Conservation (phyloP, 2,329 filamentous ascomycete genomes). For the Venturia carpophila region DNA sequence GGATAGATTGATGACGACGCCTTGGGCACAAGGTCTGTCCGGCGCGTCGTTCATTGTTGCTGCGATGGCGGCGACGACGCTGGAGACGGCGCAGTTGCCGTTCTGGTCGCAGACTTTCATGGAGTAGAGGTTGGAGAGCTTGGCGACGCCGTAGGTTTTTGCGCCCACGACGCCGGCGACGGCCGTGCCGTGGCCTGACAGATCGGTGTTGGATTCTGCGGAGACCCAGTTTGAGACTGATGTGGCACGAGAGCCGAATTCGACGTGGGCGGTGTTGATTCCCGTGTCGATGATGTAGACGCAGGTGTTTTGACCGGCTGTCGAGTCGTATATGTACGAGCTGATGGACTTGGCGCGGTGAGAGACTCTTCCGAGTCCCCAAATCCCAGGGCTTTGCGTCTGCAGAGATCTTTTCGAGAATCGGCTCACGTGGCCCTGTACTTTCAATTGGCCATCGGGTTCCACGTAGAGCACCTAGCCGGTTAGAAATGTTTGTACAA, state of each 20-base stretch:
- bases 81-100: slow-evolving; percentile 34
- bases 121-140: slow-evolving; percentile 26
- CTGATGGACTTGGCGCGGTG: slow-evolving; percentile 27
- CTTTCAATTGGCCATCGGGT: slow-evolving; percentile 10
- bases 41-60: slow-evolving; percentile 19
- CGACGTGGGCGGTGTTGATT: slow-evolving; percentile 46
- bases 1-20: slow-evolving; percentile 31
- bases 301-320: slow-evolving; percentile 36
- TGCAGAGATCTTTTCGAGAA: slow-evolving; percentile 6
- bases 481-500: not conserved
- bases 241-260: slow-evolving; percentile 34
- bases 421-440: slow-evolving; percentile 8
- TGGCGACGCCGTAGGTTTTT: slow-evolving; percentile 21
- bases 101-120: slow-evolving; percentile 31
- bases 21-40: slow-evolving; percentile 21
- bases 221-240: slow-evolving; percentile 27
- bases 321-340: slow-evolving; percentile 34
- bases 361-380: slow-evolving; percentile 37
- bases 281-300: slow-evolving; percentile 61
- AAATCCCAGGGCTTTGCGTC: slow-evolving; percentile 34
- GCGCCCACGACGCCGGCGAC: slow-evolving; percentile 21
- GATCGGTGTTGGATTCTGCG: slow-evolving; percentile 25
- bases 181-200: slow-evolving; percentile 35
- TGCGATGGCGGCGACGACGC: slow-evolving; percentile 30
- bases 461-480: slow-evolving; percentile 12